Evolutionary conservation across 179 eudicot genomes (phyloP).

Genomic region (Beta corolliflora): DNA sequence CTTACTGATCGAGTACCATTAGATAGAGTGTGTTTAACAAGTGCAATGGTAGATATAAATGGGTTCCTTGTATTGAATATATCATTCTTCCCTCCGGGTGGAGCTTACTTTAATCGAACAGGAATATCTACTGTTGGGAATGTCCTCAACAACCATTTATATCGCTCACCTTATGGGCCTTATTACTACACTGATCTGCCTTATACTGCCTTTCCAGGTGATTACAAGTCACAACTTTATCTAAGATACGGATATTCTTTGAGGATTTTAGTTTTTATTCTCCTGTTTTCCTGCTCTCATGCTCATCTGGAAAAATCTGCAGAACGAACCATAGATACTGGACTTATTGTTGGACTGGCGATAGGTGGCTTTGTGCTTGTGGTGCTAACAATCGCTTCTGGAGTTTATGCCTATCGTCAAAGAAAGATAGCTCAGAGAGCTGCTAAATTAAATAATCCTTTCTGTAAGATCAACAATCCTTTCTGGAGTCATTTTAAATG

Average conservation of each 20-base stretch:
- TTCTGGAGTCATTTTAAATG: background rate
- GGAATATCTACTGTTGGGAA: slow-evolving; percentile 48
- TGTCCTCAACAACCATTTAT: slow-evolving; percentile 53
- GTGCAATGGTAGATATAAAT: slow-evolving; percentile 40
- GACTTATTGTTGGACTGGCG: slow-evolving; percentile 46
- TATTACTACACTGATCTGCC: slow-evolving; percentile 41
- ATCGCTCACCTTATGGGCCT: slow-evolving; percentile 65
- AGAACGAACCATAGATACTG: slow-evolving; percentile 28
- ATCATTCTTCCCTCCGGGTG: slow-evolving; percentile 51
- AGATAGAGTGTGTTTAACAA: slow-evolving; percentile 55
- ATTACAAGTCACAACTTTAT: background rate
- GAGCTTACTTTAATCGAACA: slow-evolving; percentile 52
- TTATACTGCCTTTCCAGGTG: slow-evolving; percentile 55
- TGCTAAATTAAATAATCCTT: slow-evolving; percentile 49
- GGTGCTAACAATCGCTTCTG: slow-evolving; percentile 50
- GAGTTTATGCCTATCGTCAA: slow-evolving; percentile 59
- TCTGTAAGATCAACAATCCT: slow-evolving; percentile 42
- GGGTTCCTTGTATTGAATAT: slow-evolving; percentile 50
- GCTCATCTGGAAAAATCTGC: slow-evolving; percentile 12
- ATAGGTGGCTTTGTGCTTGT: slow-evolving; percentile 50
- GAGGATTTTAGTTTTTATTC: background rate
- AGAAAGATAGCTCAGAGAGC: slow-evolving; percentile 55
- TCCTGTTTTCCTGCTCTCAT: slow-evolving; percentile 17
- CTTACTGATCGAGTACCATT: slow-evolving; percentile 46
- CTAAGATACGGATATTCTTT: background rate